A percentile compares a stretch with the other conserved stretches of the same genome.
Evolutionary conservation across 805 yeast genomes (phyloP).

Genomic region (Pichia californica): DNA sequence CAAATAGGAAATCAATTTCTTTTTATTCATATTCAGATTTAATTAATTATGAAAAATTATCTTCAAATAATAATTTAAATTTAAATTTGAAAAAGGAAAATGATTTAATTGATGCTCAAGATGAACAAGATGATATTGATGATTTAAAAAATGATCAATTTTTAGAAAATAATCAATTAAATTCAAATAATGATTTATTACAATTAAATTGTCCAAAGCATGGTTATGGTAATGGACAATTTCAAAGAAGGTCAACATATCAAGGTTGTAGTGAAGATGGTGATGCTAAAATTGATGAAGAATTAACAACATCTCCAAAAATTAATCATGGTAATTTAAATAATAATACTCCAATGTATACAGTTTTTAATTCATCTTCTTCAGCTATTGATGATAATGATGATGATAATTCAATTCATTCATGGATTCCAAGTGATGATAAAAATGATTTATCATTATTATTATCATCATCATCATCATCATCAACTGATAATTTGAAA

Average conservation of each 20-base stretch:
- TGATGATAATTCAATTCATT: conserved; percentile 9
- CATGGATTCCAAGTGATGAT: conserved; percentile 10
- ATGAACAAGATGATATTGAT: not conserved
- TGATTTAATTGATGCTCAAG: not conserved
- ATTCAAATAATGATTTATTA: not conserved
- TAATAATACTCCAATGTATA: not conserved
- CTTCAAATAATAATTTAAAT: not conserved
- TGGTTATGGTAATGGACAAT: no score
- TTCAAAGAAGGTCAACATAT: conserved; percentile 8
- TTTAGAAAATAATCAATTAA: not conserved
- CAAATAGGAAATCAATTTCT: conserved; percentile 23
- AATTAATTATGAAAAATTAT: conserved; percentile 22
- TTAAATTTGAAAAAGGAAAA: not conserved
- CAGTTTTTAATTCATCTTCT: not conserved
- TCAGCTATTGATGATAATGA: conserved; percentile 1
- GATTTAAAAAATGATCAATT: conserved; percentile 2
- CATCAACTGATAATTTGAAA: not conserved
- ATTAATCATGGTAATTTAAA: not conserved
- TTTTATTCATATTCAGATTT: conserved; percentile 30
- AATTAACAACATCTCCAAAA: not conserved
- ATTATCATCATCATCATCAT: no score
- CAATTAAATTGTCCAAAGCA: conserved; percentile 8
- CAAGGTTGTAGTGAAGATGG: conserved; percentile 15
- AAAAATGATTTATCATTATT: no score
- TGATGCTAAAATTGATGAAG: conserved; percentile 12